Evolutionary conservation across 495 filamentous ascomycete genomes (phyloP).

Genomic region (Mycothermus thermophilus): DNA sequence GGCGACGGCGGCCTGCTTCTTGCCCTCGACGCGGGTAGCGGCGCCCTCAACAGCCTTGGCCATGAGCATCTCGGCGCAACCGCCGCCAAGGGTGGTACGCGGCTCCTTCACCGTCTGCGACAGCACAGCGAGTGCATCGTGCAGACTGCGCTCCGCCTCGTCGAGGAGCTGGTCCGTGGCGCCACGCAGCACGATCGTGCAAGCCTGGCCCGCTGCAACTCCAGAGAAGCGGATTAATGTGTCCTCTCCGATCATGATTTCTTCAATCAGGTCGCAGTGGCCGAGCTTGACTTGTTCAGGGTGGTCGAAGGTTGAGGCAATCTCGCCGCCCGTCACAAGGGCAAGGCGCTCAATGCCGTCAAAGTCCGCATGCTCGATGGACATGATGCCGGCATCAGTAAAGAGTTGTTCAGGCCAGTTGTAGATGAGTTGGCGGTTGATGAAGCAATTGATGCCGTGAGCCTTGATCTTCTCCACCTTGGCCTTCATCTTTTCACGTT

Average conservation of each 20-base stretch:
- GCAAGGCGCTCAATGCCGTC: slow-evolving; percentile 93
- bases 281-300: slow-evolving; percentile 93
- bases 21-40: slow-evolving; percentile 85
- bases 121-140: slow-evolving; percentile 91
- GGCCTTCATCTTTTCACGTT: slow-evolving; percentile 96
- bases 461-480: slow-evolving; percentile 99
- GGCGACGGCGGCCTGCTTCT: slow-evolving; percentile 88
- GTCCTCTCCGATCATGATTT: slow-evolving; percentile 95
- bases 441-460: slow-evolving; percentile 99
- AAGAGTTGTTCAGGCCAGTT: slow-evolving; percentile 99
- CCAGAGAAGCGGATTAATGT: slow-evolving; percentile 95
- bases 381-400: slow-evolving; percentile 92
- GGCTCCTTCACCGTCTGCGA: slow-evolving; percentile 95
- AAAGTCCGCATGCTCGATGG: slow-evolving; percentile 97
- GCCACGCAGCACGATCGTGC: slow-evolving; percentile 91
- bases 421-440: slow-evolving; percentile 97
- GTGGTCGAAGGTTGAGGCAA: slow-evolving; percentile 94
- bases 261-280: slow-evolving; percentile 89
- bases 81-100: slow-evolving; percentile 84
- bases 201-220: slow-evolving; percentile 84
- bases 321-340: slow-evolving; percentile 91
- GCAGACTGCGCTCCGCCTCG: slow-evolving; percentile 88
- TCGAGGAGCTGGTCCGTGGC: slow-evolving; percentile 94
- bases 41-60: slow-evolving; percentile 92
- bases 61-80: slow-evolving; percentile 98